A percentile compares a stretch with the other conserved stretches of the same genome.
Conservation (phyloP, 73 alveolate genomes). For the Blepharisma japonicum region DNA sequence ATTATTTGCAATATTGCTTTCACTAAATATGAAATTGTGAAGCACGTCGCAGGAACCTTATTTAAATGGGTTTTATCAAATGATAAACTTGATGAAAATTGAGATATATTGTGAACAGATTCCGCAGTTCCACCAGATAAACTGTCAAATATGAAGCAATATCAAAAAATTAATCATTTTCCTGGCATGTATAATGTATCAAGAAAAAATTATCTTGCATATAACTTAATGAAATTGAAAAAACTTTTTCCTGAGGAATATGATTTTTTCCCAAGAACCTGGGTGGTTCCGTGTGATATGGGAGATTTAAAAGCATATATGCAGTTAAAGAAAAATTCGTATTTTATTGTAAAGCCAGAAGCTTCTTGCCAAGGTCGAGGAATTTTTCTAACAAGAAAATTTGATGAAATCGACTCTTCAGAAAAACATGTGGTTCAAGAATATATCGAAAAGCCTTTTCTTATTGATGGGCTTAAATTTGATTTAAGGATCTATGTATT, state of each 20-base stretch:
- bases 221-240: constrained; percentile 58
- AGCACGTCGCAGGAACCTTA: constrained; percentile 32
- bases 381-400: constrained; percentile 57
- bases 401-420: constrained; percentile 49
- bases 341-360: constrained; percentile 54
- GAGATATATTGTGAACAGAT: constrained; percentile 57
- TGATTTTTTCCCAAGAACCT: constrained; percentile 81
- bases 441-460: constrained; percentile 85
- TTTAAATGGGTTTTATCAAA: constrained; percentile 30
- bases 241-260: constrained; percentile 70
- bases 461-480: constrained; percentile 93
- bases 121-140: constrained; percentile 49
- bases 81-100: constrained; percentile 35
- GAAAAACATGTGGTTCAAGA: constrained; percentile 83
- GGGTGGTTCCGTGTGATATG: constrained; percentile 33
- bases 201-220: constrained; percentile 61
- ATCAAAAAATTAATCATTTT: constrained; percentile 64
- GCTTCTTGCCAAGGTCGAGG: constrained; percentile 71
- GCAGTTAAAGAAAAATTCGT: constrained; percentile 33
- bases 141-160: constrained; percentile 44
- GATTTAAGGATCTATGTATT: constrained; percentile 89
- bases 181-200: constrained; percentile 70
- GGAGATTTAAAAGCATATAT: constrained; percentile 20
- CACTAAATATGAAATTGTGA: constrained; percentile 40
- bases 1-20: not conserved